Evolutionary conservation across 331 rosid genomes (phyloP).

Genomic region (Cydonia oblonga): DNA sequence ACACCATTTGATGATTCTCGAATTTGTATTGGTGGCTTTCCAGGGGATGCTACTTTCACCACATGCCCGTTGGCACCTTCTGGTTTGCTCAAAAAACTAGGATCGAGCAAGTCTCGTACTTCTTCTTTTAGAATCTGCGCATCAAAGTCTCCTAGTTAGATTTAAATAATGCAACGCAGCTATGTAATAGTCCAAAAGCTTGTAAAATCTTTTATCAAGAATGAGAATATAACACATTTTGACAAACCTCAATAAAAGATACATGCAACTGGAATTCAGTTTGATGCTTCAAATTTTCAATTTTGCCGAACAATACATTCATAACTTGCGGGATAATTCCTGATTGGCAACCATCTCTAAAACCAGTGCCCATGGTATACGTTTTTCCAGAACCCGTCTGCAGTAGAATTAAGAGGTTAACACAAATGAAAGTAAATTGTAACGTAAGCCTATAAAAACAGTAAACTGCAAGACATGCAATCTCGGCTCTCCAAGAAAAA

Average conservation of each 20-base stretch:
- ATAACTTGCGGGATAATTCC: conserved; percentile 94
- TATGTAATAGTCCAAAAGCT: neutral
- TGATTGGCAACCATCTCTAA: conserved; percentile 66
- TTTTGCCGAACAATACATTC: conserved; percentile 77
- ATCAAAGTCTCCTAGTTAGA: conserved; percentile 30
- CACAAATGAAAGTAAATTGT: conserved; percentile 2
- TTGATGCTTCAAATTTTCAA: conserved; percentile 66
- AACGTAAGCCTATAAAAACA: neutral
- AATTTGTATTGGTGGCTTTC: conserved; percentile 93
- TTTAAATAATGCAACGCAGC: conserved; percentile 8
- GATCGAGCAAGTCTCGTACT: conserved; percentile 89
- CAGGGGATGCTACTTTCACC: conserved; percentile 49
- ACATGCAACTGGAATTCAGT: conserved; percentile 88
- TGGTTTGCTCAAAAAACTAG: conserved; percentile 57
- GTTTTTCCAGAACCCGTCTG: conserved; percentile 99
- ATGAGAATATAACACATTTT: neutral
- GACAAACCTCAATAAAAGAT: conserved; percentile 87
- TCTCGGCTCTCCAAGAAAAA: neutral
- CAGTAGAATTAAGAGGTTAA: conserved; percentile 35
- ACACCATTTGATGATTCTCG: conserved; percentile 98
- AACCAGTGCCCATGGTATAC: conserved; percentile 98
- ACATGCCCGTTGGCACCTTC: conserved; percentile 62
- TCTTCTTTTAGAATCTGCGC: conserved; percentile 94
- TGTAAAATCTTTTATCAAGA: too few relatives aligned
- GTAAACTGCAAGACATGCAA: conserved; percentile 5